These are phyloP conservation scores for Eutrema heterophyllum DNA, from an alignment of 345 rosid species.

Conservation along the genomic window DNA sequence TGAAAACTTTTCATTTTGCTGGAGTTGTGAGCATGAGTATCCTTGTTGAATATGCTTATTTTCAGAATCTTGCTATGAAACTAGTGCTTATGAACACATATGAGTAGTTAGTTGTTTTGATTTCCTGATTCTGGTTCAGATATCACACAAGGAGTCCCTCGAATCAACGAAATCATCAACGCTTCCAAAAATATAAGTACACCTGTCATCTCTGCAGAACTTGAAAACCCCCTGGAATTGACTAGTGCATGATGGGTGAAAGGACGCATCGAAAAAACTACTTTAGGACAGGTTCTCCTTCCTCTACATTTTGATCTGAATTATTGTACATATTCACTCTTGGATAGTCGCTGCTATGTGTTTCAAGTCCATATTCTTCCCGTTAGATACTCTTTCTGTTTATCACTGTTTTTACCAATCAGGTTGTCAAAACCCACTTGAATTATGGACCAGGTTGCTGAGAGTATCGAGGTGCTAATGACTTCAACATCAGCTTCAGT, in stretches of 20 bases:
- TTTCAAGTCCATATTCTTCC: neutral
- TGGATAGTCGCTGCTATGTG: neutral
- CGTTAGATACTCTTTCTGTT: constrained; percentile 6
- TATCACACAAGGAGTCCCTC: constrained; percentile 97
- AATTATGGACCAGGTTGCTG: constrained; percentile 60
- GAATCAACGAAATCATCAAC: constrained; percentile 95
- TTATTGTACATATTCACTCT: neutral
- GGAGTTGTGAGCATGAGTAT: constrained; percentile 99
- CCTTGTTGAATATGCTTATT: constrained; percentile 38
- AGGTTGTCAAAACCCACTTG: neutral
- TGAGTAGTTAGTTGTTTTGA: constrained; percentile 20
- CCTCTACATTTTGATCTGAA: constrained; percentile 1
- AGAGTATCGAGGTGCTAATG: constrained; percentile 75
- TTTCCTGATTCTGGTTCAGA: constrained; percentile 59
- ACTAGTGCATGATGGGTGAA: constrained; percentile 63
- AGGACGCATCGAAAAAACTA: constrained; percentile 77
- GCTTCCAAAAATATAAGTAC: constrained; percentile 90
- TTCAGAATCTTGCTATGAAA: neutral
- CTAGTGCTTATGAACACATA: constrained; percentile 18
- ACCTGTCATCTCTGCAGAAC: constrained; percentile 82
- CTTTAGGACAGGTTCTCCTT: constrained; percentile 76
- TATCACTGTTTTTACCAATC: constrained; percentile 9
- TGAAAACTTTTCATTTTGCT: constrained; percentile 99
- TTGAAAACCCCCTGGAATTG: constrained; percentile 44
- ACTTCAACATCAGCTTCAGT: constrained; percentile 77